These are phyloP conservation scores for Mycena pura DNA, from an alignment of 768 basidiomycete genomes.

Conservation along the genomic window DNA sequence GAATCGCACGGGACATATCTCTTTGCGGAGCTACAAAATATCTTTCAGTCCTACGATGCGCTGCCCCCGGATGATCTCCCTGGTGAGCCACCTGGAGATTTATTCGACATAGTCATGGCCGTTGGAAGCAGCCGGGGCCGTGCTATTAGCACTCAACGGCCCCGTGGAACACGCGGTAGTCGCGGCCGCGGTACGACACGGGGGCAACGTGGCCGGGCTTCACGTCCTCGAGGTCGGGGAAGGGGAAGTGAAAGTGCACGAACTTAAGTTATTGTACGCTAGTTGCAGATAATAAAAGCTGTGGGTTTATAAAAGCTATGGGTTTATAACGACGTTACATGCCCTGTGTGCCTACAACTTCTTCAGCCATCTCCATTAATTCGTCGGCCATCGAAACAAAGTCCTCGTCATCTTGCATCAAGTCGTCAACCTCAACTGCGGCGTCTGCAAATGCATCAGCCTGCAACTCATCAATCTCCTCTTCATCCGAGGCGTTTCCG, in stretches of 20 bases:
- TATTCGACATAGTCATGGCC: too few species aligned
- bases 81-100: too few species aligned
- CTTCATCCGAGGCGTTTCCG: neutral
- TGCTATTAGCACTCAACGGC: too few species aligned
- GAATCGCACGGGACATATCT: neutral
- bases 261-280: too few species aligned
- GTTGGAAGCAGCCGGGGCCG: too few species aligned
- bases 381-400: neutral
- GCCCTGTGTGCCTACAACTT: neutral
- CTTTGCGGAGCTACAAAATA: neutral
- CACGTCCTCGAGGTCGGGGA: too few species aligned
- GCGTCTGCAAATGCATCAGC: too few species aligned
- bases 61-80: too few species aligned
- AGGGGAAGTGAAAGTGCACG: too few species aligned
- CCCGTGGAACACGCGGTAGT: too few species aligned
- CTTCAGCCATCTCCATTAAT: neutral
- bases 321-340: neutral
- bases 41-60: neutral
- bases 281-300: neutral
- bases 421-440: slow-evolving; percentile 3
- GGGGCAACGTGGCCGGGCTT: too few species aligned
- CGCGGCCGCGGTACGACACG: too few species aligned
- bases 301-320: neutral
- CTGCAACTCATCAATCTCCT: neutral
- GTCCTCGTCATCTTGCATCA: slow-evolving; percentile 13